phyloP scores from a whole-genome alignment of 2,329 filamentous ascomycete species.

The Elsinoe batatas region DNA sequence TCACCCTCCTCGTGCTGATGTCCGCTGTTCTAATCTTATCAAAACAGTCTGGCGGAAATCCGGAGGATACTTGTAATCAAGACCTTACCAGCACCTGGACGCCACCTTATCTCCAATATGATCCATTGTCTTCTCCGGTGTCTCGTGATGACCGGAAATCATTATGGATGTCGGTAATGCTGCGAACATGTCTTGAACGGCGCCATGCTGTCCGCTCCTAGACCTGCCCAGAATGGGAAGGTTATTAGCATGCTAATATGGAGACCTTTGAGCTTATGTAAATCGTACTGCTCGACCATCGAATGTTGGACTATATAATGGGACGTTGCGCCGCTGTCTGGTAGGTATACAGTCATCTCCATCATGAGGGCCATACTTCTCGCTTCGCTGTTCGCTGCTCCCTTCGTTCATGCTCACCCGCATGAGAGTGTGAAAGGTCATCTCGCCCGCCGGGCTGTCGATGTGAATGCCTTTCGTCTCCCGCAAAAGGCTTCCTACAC shows the following conservation, averaged over 20 bases:
- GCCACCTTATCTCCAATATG: conserved; percentile 8
- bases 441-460: conserved; percentile 20
- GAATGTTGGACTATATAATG: not conserved
- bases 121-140: conserved; percentile 1
- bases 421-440: not conserved
- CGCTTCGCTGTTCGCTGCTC: conserved; percentile 6
- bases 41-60: not conserved
- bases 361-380: conserved; percentile 11
- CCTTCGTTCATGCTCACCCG: conserved; percentile 3
- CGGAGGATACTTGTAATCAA: not conserved
- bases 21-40: not conserved
- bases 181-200: not conserved
- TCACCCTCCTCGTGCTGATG: not conserved
- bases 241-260: not conserved
- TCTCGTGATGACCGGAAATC: not conserved
- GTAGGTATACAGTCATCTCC: not conserved
- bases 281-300: not conserved
- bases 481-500: conserved; percentile 20
- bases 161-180: not conserved
- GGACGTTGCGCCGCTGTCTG: not conserved
- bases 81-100: not conserved
- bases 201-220: not conserved
- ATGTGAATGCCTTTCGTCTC: conserved; percentile 27
- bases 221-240: conserved; percentile 5
- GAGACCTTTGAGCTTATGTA: not conserved